A percentile compares a stretch with the other conserved stretches of the same genome.
Conservation (phyloP, 2,329 filamentous ascomycete genomes). For the Knufia petricola region DNA sequence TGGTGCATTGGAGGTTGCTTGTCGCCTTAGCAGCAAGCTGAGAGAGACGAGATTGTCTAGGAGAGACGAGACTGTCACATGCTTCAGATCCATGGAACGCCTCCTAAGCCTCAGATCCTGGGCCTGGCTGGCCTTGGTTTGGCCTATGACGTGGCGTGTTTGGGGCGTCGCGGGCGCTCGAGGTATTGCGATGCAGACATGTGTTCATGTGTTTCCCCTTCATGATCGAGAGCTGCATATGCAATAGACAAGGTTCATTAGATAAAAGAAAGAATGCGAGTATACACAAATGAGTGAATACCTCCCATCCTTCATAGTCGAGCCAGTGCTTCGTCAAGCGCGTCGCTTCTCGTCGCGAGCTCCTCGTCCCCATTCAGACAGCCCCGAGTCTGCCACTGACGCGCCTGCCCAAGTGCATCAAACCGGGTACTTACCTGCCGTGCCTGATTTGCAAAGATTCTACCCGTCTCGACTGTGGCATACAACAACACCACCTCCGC, state of each 20-base stretch:
- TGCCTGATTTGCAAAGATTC: constrained; percentile 22
- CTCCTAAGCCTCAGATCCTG: too few relatives aligned
- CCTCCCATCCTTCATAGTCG: constrained; percentile 34
- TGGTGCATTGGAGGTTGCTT: too few relatives aligned
- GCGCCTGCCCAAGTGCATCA: not conserved
- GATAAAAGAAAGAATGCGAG: too few relatives aligned
- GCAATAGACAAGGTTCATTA: not conserved
- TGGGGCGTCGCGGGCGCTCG: not conserved
- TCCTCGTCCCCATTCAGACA: constrained; percentile 14
- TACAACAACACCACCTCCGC: constrained; percentile 16
- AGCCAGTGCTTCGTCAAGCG: constrained; percentile 35
- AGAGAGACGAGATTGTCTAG: too few relatives aligned
- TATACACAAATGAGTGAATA: constrained; percentile 35
- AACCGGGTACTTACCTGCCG: constrained; percentile 18
- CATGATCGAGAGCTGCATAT: not conserved
- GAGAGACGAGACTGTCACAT: too few relatives aligned
- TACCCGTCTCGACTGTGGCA: constrained; percentile 21
- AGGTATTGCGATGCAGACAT: not conserved
- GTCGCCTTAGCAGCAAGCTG: too few relatives aligned
- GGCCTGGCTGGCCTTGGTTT: too few relatives aligned
- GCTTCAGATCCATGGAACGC: too few relatives aligned
- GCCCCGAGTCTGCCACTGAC: constrained; percentile 2
- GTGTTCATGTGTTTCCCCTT: not conserved
- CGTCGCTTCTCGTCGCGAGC: constrained; percentile 29
- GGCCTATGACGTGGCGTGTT: not conserved